Conservation (phyloP, 2,329 filamentous ascomycete genomes). For the Ceratocystis harringtonii region DNA sequence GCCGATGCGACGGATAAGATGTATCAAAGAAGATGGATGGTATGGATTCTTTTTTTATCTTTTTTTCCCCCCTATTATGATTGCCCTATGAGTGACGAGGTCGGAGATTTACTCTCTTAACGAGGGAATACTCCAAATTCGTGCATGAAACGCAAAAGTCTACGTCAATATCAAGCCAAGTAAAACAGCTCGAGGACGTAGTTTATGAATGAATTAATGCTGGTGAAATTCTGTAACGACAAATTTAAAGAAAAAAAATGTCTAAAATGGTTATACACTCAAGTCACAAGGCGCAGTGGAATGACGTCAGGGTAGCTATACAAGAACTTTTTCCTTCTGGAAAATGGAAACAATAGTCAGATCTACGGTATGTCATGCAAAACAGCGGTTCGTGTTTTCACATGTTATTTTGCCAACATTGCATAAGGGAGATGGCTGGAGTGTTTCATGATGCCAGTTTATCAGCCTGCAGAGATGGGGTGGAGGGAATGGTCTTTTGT, state of each 20-base stretch:
- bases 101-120: too few relatives aligned
- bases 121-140: too few relatives aligned
- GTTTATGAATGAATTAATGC: neutral
- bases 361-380: neutral
- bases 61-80: too few relatives aligned
- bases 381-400: neutral
- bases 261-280: neutral
- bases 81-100: too few relatives aligned
- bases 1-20: too few relatives aligned
- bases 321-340: neutral
- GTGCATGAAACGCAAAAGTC: too few relatives aligned
- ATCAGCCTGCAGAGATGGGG: neutral
- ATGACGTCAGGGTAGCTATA: neutral
- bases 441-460: neutral
- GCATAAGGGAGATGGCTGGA: conserved; percentile 3
- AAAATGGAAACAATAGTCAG: neutral
- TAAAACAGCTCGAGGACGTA: neutral
- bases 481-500: too few relatives aligned
- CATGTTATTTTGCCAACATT: neutral
- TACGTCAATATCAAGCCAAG: neutral
- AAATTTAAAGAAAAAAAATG: neutral
- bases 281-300: neutral
- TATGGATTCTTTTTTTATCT: too few relatives aligned
- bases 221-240: neutral
- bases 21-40: too few relatives aligned